Evolutionary conservation across 2,329 filamentous ascomycete genomes (phyloP).

Genomic region (Byssochlamys sp.): DNA sequence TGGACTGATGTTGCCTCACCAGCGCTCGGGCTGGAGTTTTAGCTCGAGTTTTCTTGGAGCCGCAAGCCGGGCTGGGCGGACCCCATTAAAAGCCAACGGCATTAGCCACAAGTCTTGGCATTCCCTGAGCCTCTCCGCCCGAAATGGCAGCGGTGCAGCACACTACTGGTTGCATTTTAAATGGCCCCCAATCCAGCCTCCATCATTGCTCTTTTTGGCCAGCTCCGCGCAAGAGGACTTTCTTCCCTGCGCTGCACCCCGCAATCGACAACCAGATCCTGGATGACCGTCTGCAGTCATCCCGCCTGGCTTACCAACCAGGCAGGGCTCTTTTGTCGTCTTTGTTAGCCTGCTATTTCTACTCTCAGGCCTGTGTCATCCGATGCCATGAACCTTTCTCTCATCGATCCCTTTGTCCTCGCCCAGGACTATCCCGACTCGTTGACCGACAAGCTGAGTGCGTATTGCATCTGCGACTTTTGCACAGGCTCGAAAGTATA

Average conservation of each 20-base stretch:
- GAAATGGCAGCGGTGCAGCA: too few species aligned
- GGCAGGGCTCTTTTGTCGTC: conserved; percentile 3
- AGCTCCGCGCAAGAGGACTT: neutral
- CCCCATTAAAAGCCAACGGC: conserved; percentile 3
- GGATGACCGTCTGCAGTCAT: neutral
- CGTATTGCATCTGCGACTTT: conserved; percentile 29
- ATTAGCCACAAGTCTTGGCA: conserved; percentile 4
- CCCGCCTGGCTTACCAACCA: conserved; percentile 1
- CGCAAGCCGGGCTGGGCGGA: conserved; percentile 4
- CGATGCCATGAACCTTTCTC: conserved; percentile 56
- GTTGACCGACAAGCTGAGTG: conserved; percentile 76
- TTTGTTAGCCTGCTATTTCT: neutral
- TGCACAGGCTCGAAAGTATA: conserved; percentile 22
- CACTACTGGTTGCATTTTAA: conserved; percentile 10
- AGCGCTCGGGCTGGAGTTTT: conserved; percentile 33
- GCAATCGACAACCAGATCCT: neutral
- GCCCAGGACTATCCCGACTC: conserved; percentile 81
- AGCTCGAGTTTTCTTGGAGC: conserved; percentile 22
- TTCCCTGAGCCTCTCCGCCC: neutral
- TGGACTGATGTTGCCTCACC: conserved; percentile 32
- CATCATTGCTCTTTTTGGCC: neutral
- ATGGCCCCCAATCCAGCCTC: neutral
- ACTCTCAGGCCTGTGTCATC: neutral
- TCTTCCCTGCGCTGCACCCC: neutral
- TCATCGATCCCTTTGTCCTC: conserved; percentile 62